Percentiles rank a stretch among this genome's conserved stretches.
Evolutionary conservation across 2,329 filamentous ascomycete genomes (phyloP).

Genomic region (Sphaerostilbella broomeana): DNA sequence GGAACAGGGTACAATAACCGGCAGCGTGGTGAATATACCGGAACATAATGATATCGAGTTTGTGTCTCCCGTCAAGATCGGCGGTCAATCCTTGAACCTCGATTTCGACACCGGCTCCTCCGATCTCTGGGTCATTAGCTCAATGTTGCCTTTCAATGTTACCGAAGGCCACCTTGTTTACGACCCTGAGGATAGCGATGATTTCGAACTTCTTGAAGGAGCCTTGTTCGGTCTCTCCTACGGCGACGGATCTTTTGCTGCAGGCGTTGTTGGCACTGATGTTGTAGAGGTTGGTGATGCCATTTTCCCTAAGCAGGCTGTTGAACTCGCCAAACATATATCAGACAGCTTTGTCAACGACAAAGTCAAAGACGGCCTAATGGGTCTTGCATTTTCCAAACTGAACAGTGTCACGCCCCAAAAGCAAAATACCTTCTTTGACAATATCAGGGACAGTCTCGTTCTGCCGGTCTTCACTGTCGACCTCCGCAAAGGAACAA

Average conservation of each 20-base stretch:
- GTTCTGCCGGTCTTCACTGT: conserved; percentile 63
- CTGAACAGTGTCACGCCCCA: conserved; percentile 59
- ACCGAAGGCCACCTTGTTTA: conserved; percentile 43
- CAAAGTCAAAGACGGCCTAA: conserved; percentile 58
- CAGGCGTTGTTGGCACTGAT: conserved; percentile 62
- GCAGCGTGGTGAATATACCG: conserved; percentile 55
- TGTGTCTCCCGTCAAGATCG: conserved; percentile 61
- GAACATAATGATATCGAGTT: conserved; percentile 59
- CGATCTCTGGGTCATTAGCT: conserved; percentile 70
- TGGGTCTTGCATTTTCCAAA: conserved; percentile 60
- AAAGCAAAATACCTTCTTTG: conserved; percentile 66
- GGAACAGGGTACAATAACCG: conserved; percentile 26
- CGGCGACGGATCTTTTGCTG: conserved; percentile 58
- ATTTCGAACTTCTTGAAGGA: conserved; percentile 31
- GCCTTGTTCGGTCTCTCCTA: conserved; percentile 59
- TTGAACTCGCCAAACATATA: conserved; percentile 58
- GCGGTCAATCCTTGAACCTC: conserved; percentile 60
- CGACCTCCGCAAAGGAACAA: conserved; percentile 51
- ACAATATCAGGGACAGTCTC: conserved; percentile 57
- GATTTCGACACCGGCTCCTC: conserved; percentile 73
- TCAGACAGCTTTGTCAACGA: conserved; percentile 53
- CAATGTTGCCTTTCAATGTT: conserved; percentile 39
- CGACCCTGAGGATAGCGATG: conserved; percentile 31
- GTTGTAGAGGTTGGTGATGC: conserved; percentile 61
- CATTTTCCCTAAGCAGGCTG: conserved; percentile 53